Evolutionary conservation across 139 green algal genomes (phyloP).

Genomic region (Tetradesmus lagerheimii): DNA sequence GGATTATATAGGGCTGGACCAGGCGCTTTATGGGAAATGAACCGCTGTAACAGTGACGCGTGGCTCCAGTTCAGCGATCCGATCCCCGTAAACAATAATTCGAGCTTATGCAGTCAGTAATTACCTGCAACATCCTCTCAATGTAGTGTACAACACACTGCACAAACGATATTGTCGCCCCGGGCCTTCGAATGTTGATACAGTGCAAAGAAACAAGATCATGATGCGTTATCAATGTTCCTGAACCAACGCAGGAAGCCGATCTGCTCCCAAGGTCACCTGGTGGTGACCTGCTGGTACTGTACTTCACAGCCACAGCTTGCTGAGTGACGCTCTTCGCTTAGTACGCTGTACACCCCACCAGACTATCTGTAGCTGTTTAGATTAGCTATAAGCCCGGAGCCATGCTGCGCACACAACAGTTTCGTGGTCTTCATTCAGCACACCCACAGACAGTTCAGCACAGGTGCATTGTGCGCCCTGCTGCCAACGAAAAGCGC

Average conservation of each 20-base stretch:
- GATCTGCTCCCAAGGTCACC: neutral
- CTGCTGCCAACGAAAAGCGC: neutral
- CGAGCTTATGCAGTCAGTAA: too few relatives aligned
- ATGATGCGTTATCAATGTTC: too few relatives aligned
- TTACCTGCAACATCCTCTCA: too few relatives aligned
- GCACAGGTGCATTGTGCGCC: neutral
- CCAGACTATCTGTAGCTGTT: too few relatives aligned
- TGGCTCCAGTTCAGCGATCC: too few relatives aligned
- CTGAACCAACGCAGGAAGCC: too few relatives aligned
- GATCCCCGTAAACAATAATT: too few relatives aligned
- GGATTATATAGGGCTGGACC: neutral
- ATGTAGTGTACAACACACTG: too few relatives aligned
- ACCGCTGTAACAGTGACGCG: neutral
- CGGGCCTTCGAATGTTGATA: too few relatives aligned
- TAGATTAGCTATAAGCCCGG: neutral
- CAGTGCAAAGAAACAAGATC: too few relatives aligned
- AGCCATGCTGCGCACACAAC: neutral
- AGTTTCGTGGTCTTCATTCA: neutral
- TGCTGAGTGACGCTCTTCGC: neutral
- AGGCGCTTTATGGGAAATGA: neutral
- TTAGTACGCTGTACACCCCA: too few relatives aligned
- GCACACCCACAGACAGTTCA: neutral
- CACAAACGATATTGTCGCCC: too few relatives aligned
- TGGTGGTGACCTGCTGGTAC: neutral
- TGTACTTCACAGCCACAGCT: neutral